A percentile compares a stretch with the other conserved stretches of the same genome.
Evolutionary conservation across 208 protist species (phyloP).

Genomic region (Trypanosomatidae sp.): DNA sequence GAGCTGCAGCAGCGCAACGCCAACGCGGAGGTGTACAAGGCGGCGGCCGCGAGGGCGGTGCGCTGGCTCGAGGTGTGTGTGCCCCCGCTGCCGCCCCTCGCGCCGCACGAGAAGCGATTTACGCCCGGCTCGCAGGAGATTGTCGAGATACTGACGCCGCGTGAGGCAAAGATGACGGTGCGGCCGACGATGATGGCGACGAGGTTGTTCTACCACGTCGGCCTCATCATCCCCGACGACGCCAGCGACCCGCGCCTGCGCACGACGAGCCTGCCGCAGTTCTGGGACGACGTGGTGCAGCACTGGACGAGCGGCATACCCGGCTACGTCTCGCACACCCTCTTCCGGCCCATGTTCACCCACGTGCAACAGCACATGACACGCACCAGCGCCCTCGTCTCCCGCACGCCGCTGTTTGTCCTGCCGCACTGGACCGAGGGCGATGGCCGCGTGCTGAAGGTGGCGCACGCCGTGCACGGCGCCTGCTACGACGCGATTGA

Average conservation of each 20-base stretch:
- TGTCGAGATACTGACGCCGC: slow-evolving; percentile 78
- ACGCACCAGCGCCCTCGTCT: slow-evolving; percentile 64
- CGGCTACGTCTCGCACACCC: slow-evolving; percentile 83
- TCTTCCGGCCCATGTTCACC: slow-evolving; percentile 86
- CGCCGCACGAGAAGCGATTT: slow-evolving; percentile 79
- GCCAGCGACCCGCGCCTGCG: slow-evolving; percentile 65
- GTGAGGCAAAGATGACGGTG: slow-evolving; percentile 85
- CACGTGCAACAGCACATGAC: slow-evolving; percentile 86
- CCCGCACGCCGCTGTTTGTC: slow-evolving; percentile 71
- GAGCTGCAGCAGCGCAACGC: slow-evolving; percentile 73
- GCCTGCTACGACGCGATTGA: slow-evolving; percentile 82
- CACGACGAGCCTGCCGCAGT: slow-evolving; percentile 80
- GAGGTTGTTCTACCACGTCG: slow-evolving; percentile 87
- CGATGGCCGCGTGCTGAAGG: slow-evolving; percentile 72
- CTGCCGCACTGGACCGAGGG: slow-evolving; percentile 86
- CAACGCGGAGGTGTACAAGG: slow-evolving; percentile 63
- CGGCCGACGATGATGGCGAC: slow-evolving; percentile 87
- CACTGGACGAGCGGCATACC: slow-evolving; percentile 84
- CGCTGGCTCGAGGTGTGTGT: slow-evolving; percentile 86
- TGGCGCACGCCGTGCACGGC: slow-evolving; percentile 79
- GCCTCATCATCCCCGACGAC: slow-evolving; percentile 75
- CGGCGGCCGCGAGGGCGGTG: slow-evolving; percentile 43
- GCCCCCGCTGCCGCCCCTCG: slow-evolving; percentile 76
- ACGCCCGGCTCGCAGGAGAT: slow-evolving; percentile 86
- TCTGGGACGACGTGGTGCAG: slow-evolving; percentile 84